Evolutionary conservation across 2,329 filamentous ascomycete species (phyloP).

Genomic region (Fusarium falciforme): DNA sequence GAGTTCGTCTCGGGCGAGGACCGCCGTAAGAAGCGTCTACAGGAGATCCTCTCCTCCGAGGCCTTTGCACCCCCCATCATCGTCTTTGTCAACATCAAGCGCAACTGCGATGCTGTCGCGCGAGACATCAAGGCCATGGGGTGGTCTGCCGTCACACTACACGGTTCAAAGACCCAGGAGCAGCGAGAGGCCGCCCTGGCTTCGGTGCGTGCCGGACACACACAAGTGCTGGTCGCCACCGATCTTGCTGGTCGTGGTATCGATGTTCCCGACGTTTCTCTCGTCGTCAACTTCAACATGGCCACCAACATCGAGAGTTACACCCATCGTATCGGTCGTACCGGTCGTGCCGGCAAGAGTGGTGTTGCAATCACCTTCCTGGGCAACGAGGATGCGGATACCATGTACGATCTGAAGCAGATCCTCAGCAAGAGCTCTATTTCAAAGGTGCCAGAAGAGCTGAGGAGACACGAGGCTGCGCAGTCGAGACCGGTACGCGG

Average conservation of each 20-base stretch:
- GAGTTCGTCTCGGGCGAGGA: slow-evolving; percentile 93
- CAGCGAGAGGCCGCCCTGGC: slow-evolving; percentile 94
- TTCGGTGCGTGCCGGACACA: slow-evolving; percentile 82
- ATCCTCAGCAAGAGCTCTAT: slow-evolving; percentile 93
- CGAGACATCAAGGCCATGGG: slow-evolving; percentile 95
- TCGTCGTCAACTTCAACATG: slow-evolving; percentile 99
- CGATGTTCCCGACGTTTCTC: slow-evolving; percentile 91
- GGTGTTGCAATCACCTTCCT: slow-evolving; percentile 97
- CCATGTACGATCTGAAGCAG: slow-evolving; percentile 94
- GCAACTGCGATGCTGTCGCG: slow-evolving; percentile 95
- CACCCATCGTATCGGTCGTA: slow-evolving; percentile 96
- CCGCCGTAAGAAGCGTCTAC: slow-evolving; percentile 94
- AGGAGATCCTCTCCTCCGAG: slow-evolving; percentile 84
- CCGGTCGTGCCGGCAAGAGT: slow-evolving; percentile 95
- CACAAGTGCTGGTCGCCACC: slow-evolving; percentile 92
- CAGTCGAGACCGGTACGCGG: slow-evolving; percentile 77
- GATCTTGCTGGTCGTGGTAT: slow-evolving; percentile 98
- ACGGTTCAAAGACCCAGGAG: slow-evolving; percentile 97
- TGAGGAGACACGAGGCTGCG: slow-evolving; percentile 89
- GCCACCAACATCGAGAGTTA: slow-evolving; percentile 91
- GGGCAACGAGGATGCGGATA: slow-evolving; percentile 88
- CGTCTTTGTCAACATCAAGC: slow-evolving; percentile 99
- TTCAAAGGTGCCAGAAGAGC: slow-evolving; percentile 89
- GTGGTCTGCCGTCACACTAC: slow-evolving; percentile 88
- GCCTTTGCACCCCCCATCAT: slow-evolving; percentile 93